Evolutionary conservation across 1,139 yeast genomes (phyloP).

Genomic region (Yamadazyma taylorii): DNA sequence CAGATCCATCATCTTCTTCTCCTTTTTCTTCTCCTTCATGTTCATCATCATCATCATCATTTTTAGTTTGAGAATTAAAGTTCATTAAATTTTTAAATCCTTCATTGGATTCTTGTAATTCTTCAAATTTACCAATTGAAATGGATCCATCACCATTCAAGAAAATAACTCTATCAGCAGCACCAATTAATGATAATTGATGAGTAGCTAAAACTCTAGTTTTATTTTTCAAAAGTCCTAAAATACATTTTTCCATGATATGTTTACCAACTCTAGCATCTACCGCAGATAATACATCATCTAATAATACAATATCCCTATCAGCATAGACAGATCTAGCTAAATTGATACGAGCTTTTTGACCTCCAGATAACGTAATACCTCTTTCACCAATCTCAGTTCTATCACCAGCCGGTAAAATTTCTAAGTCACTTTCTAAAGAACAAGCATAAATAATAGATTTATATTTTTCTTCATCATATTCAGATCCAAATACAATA

Average conservation of each 20-base stretch:
- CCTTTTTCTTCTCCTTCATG: conserved; percentile 22
- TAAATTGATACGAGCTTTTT: conserved; percentile 47
- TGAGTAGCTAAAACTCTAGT: conserved; percentile 50
- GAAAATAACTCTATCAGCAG: conserved; percentile 43
- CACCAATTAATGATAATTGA: conserved; percentile 43
- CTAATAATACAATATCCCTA: conserved; percentile 41
- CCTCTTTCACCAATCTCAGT: conserved; percentile 53
- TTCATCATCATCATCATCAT: too few relatives aligned
- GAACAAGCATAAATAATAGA: conserved; percentile 37
- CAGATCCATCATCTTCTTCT: conserved; percentile 17
- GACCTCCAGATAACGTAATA: conserved; percentile 50
- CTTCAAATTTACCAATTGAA: conserved; percentile 38
- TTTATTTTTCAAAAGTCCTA: conserved; percentile 33
- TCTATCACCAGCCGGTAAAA: conserved; percentile 43
- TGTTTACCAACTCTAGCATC: conserved; percentile 52
- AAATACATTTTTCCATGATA: conserved; percentile 40
- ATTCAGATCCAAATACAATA: conserved; percentile 34
- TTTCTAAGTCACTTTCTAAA: conserved; percentile 37
- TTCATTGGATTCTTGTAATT: conserved; percentile 29
- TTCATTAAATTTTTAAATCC: conserved; percentile 20
- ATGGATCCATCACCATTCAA: conserved; percentile 42
- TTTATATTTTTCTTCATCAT: conserved; percentile 28
- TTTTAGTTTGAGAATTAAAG: conserved; percentile 21
- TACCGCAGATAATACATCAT: conserved; percentile 50
- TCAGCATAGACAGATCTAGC: conserved; percentile 47